phyloP scores from a whole-genome alignment of 2,329 filamentous ascomycete species.

The Trichoderma afroharzianum region DNA sequence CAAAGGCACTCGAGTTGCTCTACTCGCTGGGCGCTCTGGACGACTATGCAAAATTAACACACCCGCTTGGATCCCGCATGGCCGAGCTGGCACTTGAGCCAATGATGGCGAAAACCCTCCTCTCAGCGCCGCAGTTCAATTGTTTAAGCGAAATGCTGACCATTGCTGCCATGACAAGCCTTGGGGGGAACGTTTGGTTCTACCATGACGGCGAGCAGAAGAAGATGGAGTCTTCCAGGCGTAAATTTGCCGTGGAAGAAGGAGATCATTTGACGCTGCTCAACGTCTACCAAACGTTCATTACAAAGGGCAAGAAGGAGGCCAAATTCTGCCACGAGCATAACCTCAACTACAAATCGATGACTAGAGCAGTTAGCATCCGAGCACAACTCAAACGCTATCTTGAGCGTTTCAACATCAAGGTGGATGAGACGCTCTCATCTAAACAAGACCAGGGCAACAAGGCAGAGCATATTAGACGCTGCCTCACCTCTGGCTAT shows the following conservation, averaged over 20 bases:
- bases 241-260: slow-evolving; percentile 86
- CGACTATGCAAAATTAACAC: slow-evolving; percentile 84
- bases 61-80: slow-evolving; percentile 84
- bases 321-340: slow-evolving; percentile 84
- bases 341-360: slow-evolving; percentile 78
- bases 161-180: slow-evolving; percentile 89
- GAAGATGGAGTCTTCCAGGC: slow-evolving; percentile 66
- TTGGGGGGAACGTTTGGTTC: slow-evolving; percentile 81
- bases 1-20: slow-evolving; percentile 81
- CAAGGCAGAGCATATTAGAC: slow-evolving; percentile 69
- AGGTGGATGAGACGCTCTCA: slow-evolving; percentile 60
- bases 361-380: slow-evolving; percentile 80
- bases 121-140: slow-evolving; percentile 69
- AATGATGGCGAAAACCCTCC: slow-evolving; percentile 88
- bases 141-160: slow-evolving; percentile 84
- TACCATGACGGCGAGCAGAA: slow-evolving; percentile 75
- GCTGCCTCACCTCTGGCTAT: slow-evolving; percentile 84
- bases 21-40: slow-evolving; percentile 85
- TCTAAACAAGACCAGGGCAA: slow-evolving; percentile 27
- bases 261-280: slow-evolving; percentile 90
- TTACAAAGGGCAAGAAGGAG: slow-evolving; percentile 78
- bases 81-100: slow-evolving; percentile 90
- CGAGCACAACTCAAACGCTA: slow-evolving; percentile 82
- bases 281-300: slow-evolving; percentile 89
- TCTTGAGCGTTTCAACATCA: slow-evolving; percentile 78